Conservation (phyloP, 768 basidiomycete species). For the Kwoniella mangroviensis region DNA sequence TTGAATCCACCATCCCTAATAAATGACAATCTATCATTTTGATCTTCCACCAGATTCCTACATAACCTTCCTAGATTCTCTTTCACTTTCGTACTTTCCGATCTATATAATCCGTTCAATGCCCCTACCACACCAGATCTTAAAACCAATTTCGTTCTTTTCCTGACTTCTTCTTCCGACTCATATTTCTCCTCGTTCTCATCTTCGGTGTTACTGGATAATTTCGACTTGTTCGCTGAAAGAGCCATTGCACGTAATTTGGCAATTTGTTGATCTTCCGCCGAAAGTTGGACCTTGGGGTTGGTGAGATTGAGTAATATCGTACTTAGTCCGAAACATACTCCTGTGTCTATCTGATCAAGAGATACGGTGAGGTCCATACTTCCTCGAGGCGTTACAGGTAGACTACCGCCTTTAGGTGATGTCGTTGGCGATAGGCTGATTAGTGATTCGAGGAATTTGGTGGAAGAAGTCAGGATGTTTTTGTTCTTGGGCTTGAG, state of each 20-base stretch:
- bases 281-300: slow-evolving; percentile 71
- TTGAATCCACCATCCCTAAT: slow-evolving; percentile 79
- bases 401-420: slow-evolving; percentile 36
- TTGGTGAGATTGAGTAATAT: slow-evolving; percentile 76
- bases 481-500: slow-evolving; percentile 69
- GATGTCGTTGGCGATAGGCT: slow-evolving; percentile 32
- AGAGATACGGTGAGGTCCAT: slow-evolving; percentile 21
- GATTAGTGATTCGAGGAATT: slow-evolving; percentile 61
- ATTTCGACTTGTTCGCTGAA: slow-evolving; percentile 41
- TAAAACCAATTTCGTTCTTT: slow-evolving; percentile 66
- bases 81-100: slow-evolving; percentile 71
- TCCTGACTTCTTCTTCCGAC: slow-evolving; percentile 69
- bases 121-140: slow-evolving; percentile 69
- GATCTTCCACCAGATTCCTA: slow-evolving; percentile 75
- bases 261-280: slow-evolving; percentile 81
- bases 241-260: slow-evolving; percentile 78
- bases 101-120: slow-evolving; percentile 65
- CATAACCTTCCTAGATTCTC: slow-evolving; percentile 67
- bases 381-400: slow-evolving; percentile 42
- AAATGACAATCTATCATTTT: slow-evolving; percentile 74
- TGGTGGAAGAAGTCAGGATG: slow-evolving; percentile 63
- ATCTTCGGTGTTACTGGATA: slow-evolving; percentile 22
- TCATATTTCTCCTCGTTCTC: slow-evolving; percentile 62
- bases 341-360: slow-evolving; percentile 55
- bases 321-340: slow-evolving; percentile 76